Evolutionary conservation across 805 yeast genomes (phyloP), one percentile per base, ranked within the genome.

Genomic region (Clavispora fructus): DNA sequence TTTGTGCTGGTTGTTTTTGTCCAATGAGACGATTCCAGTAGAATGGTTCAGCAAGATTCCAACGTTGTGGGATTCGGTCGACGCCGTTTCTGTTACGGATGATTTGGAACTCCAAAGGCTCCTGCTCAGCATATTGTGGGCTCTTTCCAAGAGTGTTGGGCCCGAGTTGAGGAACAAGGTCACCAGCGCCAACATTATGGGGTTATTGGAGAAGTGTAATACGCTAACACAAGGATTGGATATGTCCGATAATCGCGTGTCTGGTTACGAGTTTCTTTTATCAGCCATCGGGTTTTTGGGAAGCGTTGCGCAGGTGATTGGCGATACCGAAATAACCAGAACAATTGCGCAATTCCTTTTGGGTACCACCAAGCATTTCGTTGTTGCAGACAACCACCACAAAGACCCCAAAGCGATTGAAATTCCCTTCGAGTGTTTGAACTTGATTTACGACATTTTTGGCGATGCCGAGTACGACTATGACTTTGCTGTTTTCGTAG

Each of bases 371-470:
- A 48, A 46, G 6, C 50, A 52, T 12, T 56, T 55, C n/a, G 51
- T 46, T 8, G 41, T 48, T 27, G 39, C 47, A 7, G 39, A 48
- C 28, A 49, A 42, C 31, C 44, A 48, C 43, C 11, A 28, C 25
- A 49, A 46, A 33, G 54, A 50, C 26, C 51, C 58, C 1, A 46
- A 46, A 31, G 61, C 62, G 1, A 50, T 58, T n/a, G 74, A 69
- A 49, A 62, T 81, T 10, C 65, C 80, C 6, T 63, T 81, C 35
- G 92, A 85, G 50, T 67, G 83, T 25, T 63, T 87, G 19, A 84
- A 87, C 56, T 69, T 79, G 2, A 57, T 90, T 6, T 88, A 80
- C 63, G 97, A 89, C 49, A 71, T 90, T 7, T 94, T 85, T 65
- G 86, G 86, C 12, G 98, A 94, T 65, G 76, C 76, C 32, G 67